phyloP scores from a whole-genome alignment of 441 rosid species.

The Rhodomyrtus psidioides region DNA sequence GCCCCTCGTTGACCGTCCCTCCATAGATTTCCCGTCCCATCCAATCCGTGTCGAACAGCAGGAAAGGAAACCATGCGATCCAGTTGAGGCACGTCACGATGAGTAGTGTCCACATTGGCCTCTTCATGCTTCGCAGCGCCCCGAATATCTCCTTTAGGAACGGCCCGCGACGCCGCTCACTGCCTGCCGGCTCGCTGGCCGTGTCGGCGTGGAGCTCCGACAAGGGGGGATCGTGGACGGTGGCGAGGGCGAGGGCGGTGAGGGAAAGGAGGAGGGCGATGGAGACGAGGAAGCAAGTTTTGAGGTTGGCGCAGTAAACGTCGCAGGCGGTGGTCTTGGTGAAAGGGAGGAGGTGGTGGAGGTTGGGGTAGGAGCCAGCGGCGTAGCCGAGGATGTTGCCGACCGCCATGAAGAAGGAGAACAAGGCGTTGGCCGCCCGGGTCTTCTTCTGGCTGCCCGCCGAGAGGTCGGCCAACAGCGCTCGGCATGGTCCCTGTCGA shows the following conservation, averaged over 20 bases:
- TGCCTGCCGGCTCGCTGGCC: neutral
- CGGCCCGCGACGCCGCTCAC: conserved; percentile 4
- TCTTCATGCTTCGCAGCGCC: conserved; percentile 39
- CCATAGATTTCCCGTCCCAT: conserved; percentile 92
- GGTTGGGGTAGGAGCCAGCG: conserved; percentile 57
- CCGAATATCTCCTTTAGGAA: conserved; percentile 39
- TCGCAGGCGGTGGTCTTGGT: conserved; percentile 65
- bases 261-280: conserved; percentile 42
- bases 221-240: conserved; percentile 17
- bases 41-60: conserved; percentile 87
- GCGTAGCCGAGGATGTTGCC: conserved; percentile 82
- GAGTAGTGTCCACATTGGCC: conserved; percentile 76
- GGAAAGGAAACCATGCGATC: conserved; percentile 91
- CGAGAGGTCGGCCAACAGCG: conserved; percentile 75
- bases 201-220: conserved; percentile 20
- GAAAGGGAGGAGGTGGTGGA: conserved; percentile 53
- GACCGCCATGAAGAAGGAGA: conserved; percentile 85
- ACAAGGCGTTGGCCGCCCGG: conserved; percentile 48
- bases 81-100: conserved; percentile 76
- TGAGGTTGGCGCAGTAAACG: conserved; percentile 78
- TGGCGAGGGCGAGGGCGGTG: conserved; percentile 38
- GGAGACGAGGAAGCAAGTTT: conserved; percentile 68
- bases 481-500: conserved; percentile 77
- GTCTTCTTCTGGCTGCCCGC: conserved; percentile 45
- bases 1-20: conserved; percentile 31